Evolutionary conservation across 1,139 yeast species (phyloP), one percentile per base, ranked within the genome.

Genomic region (Sugiyamaella castrensis): DNA sequence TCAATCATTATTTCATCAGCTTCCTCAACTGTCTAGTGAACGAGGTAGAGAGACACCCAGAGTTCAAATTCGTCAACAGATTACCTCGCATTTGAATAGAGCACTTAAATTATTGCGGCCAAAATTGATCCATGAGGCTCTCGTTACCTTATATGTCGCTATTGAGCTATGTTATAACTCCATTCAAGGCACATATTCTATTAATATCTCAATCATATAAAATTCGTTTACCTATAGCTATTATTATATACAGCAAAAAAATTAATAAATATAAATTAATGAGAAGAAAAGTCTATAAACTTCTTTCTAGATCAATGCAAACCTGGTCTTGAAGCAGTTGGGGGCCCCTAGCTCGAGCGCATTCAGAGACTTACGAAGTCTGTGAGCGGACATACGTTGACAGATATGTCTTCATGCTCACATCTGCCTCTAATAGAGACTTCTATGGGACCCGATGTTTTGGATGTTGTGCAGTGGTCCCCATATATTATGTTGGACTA

Each of bases 1-100:
- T 9, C 40, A 40, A 12, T 28, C 33, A 8, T 2, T 46, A 2
- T 40, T 40, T 27, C 28, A 46, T 28, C 37, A 28, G 2, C 26
- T 46, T 15, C 49, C 40, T 13, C 38, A 36, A 7, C 15, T 42
- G 11, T 35, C 13, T 7, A 34, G 46, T 15, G 46, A 42, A 29
- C 39, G 40, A 12, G 34, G 40, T 15, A 15, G 16, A 13, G 27
- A 35, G 13, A 9, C 11, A 11, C 36, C 34, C n/a, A 16, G 15
- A 10, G 8, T 16, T 28, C 37, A 11, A 4, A 42, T 29, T 28
- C 37, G 46, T 9, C 33, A 42, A 10, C 28, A 36, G 12, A 40
- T 40, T 9, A 28, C 36, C 3, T 10, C 8, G 10, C 29, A 31
- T n/a, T 42, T 42, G 12, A 28, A 30, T 19, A 42, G 8, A 8